phyloP scores from a whole-genome alignment of 768 basidiomycete genomes.

The Coprinellus micaceus region DNA sequence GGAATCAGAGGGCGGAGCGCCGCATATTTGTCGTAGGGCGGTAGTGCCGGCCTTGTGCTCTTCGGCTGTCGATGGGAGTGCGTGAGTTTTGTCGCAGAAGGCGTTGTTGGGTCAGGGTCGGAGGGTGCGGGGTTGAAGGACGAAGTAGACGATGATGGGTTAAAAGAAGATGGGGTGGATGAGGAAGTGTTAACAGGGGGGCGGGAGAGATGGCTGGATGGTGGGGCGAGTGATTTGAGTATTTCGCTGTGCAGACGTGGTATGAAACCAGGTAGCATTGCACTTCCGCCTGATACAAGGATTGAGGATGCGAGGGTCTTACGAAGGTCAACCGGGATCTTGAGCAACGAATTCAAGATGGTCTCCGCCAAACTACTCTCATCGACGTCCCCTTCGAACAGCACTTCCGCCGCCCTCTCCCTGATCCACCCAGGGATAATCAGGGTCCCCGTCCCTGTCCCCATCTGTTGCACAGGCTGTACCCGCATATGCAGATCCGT shows the following conservation, averaged over 20 bases:
- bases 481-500: slow-evolving; percentile 71
- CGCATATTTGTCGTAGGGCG: slow-evolving; percentile 71
- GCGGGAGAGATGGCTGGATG: slow-evolving; percentile 12
- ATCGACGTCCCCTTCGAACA: slow-evolving; percentile 88
- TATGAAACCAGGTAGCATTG: slow-evolving; percentile 91
- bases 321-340: slow-evolving; percentile 90
- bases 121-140: slow-evolving; percentile 29
- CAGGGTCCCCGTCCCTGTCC: slow-evolving; percentile 73
- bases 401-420: slow-evolving; percentile 84
- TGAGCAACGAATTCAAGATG: slow-evolving; percentile 74
- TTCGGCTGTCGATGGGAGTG: no score
- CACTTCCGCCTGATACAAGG: slow-evolving; percentile 82
- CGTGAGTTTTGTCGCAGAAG: neutral
- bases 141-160: slow-evolving; percentile 6
- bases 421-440: slow-evolving; percentile 94
- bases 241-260: slow-evolving; percentile 82
- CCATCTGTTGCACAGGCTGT: slow-evolving; percentile 61
- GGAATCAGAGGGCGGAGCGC: slow-evolving; percentile 65
- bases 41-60: slow-evolving; percentile 28
- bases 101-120: slow-evolving; percentile 22
- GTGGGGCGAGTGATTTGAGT: slow-evolving; percentile 52
- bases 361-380: slow-evolving; percentile 81
- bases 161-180: no score
- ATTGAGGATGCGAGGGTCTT: slow-evolving; percentile 81
- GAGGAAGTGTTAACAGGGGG: neutral